A percentile compares a stretch with the other conserved stretches of the same genome.
phyloP scores from a whole-genome alignment of 1,284 basidiomycete genomes.

The Fomitopsis betulina region DNA sequence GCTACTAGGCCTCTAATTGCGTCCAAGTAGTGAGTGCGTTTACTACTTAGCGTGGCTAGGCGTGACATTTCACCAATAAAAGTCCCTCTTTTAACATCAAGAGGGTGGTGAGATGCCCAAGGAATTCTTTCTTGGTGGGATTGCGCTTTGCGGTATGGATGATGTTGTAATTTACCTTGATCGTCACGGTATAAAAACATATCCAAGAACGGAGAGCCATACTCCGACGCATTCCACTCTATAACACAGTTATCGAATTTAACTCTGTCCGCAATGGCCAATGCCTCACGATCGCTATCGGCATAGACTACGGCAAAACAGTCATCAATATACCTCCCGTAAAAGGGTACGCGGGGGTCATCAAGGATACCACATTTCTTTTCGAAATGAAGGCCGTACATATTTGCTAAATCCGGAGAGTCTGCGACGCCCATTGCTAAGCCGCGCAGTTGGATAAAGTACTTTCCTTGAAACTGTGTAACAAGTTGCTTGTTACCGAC shows the following conservation, averaged over 20 bases:
- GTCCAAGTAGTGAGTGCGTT: background rate
- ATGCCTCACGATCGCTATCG: background rate
- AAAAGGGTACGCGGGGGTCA: background rate
- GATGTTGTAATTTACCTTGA: background rate
- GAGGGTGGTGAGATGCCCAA: background rate
- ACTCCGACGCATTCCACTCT: background rate
- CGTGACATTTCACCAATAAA: background rate
- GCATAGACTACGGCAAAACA: background rate
- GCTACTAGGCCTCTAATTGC: background rate
- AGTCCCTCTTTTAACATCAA: background rate
- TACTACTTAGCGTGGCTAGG: background rate
- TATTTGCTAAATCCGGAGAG: background rate
- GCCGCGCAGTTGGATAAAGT: background rate
- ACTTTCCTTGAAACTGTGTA: background rate
- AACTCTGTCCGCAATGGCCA: background rate
- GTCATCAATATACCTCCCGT: background rate
- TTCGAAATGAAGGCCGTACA: background rate
- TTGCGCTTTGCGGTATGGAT: background rate
- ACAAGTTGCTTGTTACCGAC: background rate
- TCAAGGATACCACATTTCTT: background rate
- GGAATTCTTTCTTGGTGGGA: background rate
- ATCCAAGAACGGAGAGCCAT: background rate
- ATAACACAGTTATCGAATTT: background rate
- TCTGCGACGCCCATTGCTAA: background rate
- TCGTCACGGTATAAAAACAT: background rate